Conservation (phyloP, 148 eudicot species). For the Fagopyrum homotropicum region DNA sequence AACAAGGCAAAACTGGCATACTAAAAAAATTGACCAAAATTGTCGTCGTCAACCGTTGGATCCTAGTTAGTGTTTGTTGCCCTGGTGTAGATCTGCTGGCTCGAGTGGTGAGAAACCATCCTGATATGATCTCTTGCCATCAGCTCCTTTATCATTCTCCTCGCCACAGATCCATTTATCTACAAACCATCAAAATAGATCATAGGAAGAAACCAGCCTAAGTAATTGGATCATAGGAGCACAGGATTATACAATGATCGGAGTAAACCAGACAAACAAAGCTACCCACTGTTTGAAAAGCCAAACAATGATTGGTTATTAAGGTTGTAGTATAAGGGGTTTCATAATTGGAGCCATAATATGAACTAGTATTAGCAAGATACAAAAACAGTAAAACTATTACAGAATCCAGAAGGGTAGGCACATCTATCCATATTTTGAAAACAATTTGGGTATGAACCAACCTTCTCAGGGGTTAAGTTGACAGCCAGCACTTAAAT, state of each 20-base stretch:
- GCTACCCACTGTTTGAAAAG: neutral
- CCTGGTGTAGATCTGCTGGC: conserved; percentile 75
- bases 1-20: neutral
- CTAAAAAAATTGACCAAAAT: neutral
- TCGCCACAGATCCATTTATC: conserved; percentile 70
- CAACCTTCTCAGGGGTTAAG: no score
- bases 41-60: neutral
- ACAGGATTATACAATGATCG: no score
- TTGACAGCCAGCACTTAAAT: no score
- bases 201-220: no score
- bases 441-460: no score
- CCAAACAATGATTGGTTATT: no score
- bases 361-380: no score
- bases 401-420: conserved; percentile 33
- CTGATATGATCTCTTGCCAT: conserved; percentile 58
- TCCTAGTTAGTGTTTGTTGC: conserved; percentile 39
- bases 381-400: no score
- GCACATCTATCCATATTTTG: conserved; percentile 96
- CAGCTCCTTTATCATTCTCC: conserved; percentile 61
- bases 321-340: no score
- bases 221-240: no score
- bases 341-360: no score
- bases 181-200: conserved; percentile 9
- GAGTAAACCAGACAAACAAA: neutral
- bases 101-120: conserved; percentile 68